A percentile compares a stretch with the other conserved stretches of the same genome.
These are phyloP conservation scores for Amoebophrya sp. DNA, from an alignment of 169 alveolate species.

Conservation along the genomic window DNA sequence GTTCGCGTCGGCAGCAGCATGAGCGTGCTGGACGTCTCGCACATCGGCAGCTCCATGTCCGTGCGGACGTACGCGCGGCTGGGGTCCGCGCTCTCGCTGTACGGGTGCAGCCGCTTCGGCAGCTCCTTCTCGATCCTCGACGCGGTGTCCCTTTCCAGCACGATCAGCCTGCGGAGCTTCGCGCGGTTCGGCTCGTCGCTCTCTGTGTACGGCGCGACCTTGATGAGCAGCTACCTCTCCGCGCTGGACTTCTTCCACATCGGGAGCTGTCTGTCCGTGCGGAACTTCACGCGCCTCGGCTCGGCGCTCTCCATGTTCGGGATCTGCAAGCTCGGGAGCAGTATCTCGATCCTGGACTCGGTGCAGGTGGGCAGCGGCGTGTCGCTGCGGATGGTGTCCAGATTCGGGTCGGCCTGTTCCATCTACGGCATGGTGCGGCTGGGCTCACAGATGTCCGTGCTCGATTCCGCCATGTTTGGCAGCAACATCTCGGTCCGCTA, in stretches of 20 bases:
- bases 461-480: not conserved
- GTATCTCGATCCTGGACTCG: not conserved
- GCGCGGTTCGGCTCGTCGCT: constrained; percentile 14
- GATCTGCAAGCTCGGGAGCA: not conserved
- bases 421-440: not conserved
- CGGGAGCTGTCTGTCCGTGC: not conserved
- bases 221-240: not conserved
- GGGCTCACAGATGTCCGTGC: not conserved
- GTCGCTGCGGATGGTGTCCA: not conserved
- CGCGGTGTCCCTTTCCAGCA: not conserved
- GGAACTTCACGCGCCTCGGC: not conserved
- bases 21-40: not conserved
- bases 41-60: not conserved
- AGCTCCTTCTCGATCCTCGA: not conserved
- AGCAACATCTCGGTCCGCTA: not conserved
- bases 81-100: not conserved
- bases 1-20: not conserved
- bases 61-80: not conserved
- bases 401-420: not conserved
- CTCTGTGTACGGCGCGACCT: not conserved
- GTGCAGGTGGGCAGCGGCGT: not conserved
- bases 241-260: not conserved
- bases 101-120: too few species aligned
- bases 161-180: too few species aligned
- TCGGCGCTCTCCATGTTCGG: not conserved